Conservation (phyloP, 1,284 basidiomycete species). For the Blastosporella zonata region DNA sequence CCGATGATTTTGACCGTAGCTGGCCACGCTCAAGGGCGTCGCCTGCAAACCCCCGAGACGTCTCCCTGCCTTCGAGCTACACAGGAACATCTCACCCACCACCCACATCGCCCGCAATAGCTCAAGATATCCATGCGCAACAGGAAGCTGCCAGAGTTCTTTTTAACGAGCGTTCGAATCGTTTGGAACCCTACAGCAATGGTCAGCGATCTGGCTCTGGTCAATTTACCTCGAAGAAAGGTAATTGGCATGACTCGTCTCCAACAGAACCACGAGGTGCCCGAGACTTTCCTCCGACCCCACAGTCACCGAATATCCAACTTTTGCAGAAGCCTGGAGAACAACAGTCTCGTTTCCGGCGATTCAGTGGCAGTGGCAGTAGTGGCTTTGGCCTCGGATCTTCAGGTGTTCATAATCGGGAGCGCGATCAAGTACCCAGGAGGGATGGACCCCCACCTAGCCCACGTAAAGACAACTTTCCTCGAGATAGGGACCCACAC, state of each 20-base stretch:
- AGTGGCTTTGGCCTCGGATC: conserved; percentile 19
- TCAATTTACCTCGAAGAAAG: conserved; percentile 39
- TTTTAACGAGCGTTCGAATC: conserved; percentile 90
- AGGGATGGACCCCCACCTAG: conserved; percentile 33
- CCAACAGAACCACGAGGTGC: conserved; percentile 42
- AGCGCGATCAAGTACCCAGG: conserved; percentile 25
- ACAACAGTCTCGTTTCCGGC: conserved; percentile 26
- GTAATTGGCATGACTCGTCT: conserved; percentile 43
- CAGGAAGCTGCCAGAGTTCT: conserved; percentile 62
- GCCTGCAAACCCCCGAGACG: conserved; percentile 39
- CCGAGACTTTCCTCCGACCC: conserved; percentile 40
- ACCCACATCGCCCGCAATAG: conserved; percentile 29
- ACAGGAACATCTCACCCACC: conserved; percentile 29
- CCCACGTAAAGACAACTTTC: conserved; percentile 31
- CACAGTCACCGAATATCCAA: conserved; percentile 24
- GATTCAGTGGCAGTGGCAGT: conserved; percentile 30
- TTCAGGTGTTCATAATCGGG: conserved; percentile 24
- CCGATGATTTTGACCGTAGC: conserved; percentile 89
- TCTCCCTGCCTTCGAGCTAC: conserved; percentile 25
- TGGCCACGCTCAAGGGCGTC: conserved; percentile 73
- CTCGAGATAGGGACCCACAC: conserved; percentile 26
- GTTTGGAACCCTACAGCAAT: conserved; percentile 71
- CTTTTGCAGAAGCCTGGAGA: conserved; percentile 38
- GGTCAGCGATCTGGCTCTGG: conserved; percentile 34
- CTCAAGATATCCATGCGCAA: conserved; percentile 45